Conservation (phyloP, 805 yeast species). For the Candida railenensis region DNA sequence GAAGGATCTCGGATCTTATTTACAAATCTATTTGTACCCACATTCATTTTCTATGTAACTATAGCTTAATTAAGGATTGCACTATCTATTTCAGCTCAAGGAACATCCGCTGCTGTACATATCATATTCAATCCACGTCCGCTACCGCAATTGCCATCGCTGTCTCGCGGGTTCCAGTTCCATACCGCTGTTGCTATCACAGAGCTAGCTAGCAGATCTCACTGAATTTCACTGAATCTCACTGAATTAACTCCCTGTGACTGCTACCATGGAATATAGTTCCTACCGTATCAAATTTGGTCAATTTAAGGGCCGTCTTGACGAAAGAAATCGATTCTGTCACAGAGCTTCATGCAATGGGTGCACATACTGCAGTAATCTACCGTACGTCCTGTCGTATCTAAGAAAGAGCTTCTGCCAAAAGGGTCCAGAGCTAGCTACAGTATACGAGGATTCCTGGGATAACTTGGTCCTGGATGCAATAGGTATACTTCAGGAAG, state of each 20-base stretch:
- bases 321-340: slow-evolving; percentile 19
- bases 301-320: slow-evolving; percentile 18
- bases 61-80: no score
- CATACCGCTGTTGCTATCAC: no score
- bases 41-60: no score
- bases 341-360: slow-evolving; percentile 7
- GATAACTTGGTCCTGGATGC: neutral
- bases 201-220: no score
- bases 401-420: slow-evolving; percentile 2
- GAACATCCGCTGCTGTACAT: no score
- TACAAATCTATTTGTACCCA: neutral
- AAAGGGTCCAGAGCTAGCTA: neutral
- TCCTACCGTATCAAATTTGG: slow-evolving; percentile 12
- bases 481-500: neutral
- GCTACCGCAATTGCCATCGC: no score
- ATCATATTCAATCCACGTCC: no score
- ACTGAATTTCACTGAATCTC: no score
- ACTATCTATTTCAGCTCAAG: no score
- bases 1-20: no score
- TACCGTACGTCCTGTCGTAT: slow-evolving; percentile 12
- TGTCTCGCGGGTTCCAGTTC: no score
- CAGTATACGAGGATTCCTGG: neutral
- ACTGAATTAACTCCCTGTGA: no score
- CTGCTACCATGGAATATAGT: neutral
- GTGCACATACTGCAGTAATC: slow-evolving; percentile 11